phyloP scores from a whole-genome alignment of 2,329 filamentous ascomycete genomes.

The Pyrenochaeta sp. region DNA sequence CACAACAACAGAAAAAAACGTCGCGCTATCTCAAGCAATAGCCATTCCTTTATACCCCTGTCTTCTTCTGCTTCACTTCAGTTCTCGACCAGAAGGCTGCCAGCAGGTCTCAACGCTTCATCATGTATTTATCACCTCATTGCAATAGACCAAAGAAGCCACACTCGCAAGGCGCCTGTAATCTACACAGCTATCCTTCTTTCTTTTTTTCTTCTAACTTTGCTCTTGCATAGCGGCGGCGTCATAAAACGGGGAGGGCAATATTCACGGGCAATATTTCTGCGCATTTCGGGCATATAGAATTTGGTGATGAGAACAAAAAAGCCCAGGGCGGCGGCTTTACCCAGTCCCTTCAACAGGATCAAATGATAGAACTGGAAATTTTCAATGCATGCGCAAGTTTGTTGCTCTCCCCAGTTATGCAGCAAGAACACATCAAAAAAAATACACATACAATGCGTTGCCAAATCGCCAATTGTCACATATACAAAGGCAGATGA shows the following conservation, averaged over 20 bases:
- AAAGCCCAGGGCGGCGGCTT: neutral
- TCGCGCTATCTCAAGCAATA: conserved; percentile 17
- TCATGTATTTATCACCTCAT: conserved; percentile 17
- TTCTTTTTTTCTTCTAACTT: conserved; percentile 4
- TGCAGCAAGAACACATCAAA: neutral
- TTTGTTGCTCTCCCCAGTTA: conserved; percentile 28
- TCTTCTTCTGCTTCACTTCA: conserved; percentile 3
- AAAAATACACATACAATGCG: neutral
- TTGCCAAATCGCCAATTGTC: neutral
- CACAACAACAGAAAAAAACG: conserved; percentile 11
- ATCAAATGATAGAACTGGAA: neutral
- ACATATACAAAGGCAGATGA: neutral
- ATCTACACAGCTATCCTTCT: conserved; percentile 19
- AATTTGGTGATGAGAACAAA: neutral
- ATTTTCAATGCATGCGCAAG: conserved; percentile 27
- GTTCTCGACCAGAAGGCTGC: conserved; percentile 18
- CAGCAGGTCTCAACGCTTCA: conserved; percentile 28
- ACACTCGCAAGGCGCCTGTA: conserved; percentile 14
- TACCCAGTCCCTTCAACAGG: conserved; percentile 1
- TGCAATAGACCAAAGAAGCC: conserved; percentile 16
- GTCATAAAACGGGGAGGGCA: conserved; percentile 27
- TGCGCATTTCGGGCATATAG: conserved; percentile 17
- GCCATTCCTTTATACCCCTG: conserved; percentile 29
- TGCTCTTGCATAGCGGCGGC: conserved; percentile 36
- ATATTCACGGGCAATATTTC: conserved; percentile 15